Base-by-base conservation (phyloP, 768 basidiomycete genomes). In the Fomitopsis serialis region DNA sequence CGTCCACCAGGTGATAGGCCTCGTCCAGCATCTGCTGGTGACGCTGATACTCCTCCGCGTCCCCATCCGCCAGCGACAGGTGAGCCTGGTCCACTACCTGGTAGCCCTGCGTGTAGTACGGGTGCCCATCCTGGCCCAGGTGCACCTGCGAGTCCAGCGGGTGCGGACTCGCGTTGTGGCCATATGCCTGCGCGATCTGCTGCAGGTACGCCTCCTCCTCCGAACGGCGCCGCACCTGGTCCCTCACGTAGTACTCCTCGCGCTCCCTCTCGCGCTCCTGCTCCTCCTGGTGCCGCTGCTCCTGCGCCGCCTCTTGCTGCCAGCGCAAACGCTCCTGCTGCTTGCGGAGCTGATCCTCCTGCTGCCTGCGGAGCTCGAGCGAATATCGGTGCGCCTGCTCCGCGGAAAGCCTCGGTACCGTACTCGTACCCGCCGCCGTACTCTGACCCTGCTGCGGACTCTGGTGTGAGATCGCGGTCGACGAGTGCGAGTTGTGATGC, bases 321-420 rank as follows among this genome's bases (percentile, higher is more conserved):
- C 69, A 50, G 53, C 75, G 74, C 48, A 75, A 74, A 53, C 69
- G 66, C 36, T 70, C 70, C 62, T 67, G 62, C 48, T 62, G 71
- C 54, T 62, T 32, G 10, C 40, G 50, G 10, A 29, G 49, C 65
- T 62, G 69, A 59, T 63, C 45, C 59, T 70, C 70, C 56, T 71
- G 77, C 54, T 78, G 78, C 50, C 72, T 68, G 34, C 70, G 72
- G 59, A 78, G 74, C 56, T 74, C 75, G 72, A 72, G 75, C 60
- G 76, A 75, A 71, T 80, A 80, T 48, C 67, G 66, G 25, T 61
- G 58, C 50, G 55, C 29, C 45, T 54, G 60, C 21, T 58, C 55
- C 40, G 48, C 52, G 58, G 58, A 51, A 55, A 57, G 52, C 45
- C 53, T 54, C 36, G 45, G 57, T 32, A 5, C 29, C 29, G 29